Evolutionary conservation across 495 filamentous ascomycete species (phyloP).

Genomic region (Astrocystis sublimbata): DNA sequence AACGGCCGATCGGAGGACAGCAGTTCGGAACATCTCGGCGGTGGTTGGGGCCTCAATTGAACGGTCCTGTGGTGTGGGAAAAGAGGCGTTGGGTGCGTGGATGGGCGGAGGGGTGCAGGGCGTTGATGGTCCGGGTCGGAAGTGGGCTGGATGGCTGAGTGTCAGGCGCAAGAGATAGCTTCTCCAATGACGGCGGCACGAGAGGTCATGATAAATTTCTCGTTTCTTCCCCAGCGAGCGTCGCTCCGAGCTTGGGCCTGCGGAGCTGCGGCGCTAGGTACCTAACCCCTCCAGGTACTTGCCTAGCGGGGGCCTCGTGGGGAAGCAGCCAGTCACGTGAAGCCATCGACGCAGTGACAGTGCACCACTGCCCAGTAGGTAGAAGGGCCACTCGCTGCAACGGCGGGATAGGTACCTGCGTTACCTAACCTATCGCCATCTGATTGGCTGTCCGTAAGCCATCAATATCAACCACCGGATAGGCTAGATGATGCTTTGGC

Average conservation of each 20-base stretch:
- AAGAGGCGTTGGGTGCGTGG: background rate
- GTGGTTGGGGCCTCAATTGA: constrained; percentile 28
- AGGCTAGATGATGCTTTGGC: too few relatives aligned
- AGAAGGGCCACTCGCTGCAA: too few relatives aligned
- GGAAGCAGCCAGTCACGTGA: too few relatives aligned
- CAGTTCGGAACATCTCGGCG: constrained; percentile 80
- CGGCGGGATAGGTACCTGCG: too few relatives aligned
- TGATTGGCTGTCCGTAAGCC: background rate
- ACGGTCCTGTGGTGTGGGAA: background rate
- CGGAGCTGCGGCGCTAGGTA: constrained; percentile 10
- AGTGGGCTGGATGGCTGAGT: background rate
- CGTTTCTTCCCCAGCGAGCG: constrained; percentile 31
- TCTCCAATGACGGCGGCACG: constrained; percentile 22
- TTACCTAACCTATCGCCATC: background rate
- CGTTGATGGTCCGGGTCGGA: constrained; percentile 10
- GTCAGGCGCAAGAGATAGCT: background rate
- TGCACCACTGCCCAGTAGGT: too few relatives aligned
- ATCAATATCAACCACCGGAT: background rate
- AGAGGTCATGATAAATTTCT: constrained; percentile 48
- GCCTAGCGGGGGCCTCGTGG: too few relatives aligned
- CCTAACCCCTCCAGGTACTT: background rate
- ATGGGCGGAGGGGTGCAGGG: constrained; percentile 11
- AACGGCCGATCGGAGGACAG: constrained; percentile 67
- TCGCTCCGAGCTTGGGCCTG: constrained; percentile 2
- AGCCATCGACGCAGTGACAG: too few relatives aligned